A percentile compares a stretch with the other conserved stretches of the same genome.
Evolutionary conservation across 2,329 filamentous ascomycete genomes (phyloP).

Genomic region (Aspergillus melleus): DNA sequence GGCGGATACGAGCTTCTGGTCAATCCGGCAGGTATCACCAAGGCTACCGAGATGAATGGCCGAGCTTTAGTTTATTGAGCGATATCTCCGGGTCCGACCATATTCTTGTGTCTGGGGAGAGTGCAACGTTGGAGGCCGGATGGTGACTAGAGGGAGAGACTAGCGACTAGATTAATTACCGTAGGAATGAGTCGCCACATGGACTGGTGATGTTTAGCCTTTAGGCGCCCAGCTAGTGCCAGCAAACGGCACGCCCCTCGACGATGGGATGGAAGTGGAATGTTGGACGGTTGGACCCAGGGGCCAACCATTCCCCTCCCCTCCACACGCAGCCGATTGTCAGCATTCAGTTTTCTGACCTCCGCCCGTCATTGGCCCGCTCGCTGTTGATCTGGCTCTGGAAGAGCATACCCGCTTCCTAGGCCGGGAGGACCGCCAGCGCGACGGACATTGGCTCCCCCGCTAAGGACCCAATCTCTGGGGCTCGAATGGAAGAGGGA

Average conservation of each 20-base stretch:
- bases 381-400: neutral
- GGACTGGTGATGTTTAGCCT: neutral
- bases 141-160: neutral
- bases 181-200: neutral
- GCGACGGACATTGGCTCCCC: neutral
- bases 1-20: conserved; percentile 15
- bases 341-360: conserved; percentile 15
- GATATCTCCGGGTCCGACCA: neutral
- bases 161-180: neutral
- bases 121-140: neutral
- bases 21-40: neutral
- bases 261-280: neutral
- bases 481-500: neutral
- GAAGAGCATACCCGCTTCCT: neutral
- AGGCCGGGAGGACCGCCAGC: neutral
- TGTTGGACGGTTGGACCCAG: neutral
- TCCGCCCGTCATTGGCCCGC: neutral
- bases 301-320: neutral
- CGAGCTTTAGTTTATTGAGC: neutral
- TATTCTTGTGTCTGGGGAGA: neutral
- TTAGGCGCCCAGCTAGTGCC: conserved; percentile 4
- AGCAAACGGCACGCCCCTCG: neutral
- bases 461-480: neutral
- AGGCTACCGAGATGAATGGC: neutral
- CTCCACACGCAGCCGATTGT: conserved; percentile 9